Evolutionary conservation across 371 early-diverging fungal species (phyloP), one percentile per base, ranked within the genome.

Genomic region (Mortierella sp.): DNA sequence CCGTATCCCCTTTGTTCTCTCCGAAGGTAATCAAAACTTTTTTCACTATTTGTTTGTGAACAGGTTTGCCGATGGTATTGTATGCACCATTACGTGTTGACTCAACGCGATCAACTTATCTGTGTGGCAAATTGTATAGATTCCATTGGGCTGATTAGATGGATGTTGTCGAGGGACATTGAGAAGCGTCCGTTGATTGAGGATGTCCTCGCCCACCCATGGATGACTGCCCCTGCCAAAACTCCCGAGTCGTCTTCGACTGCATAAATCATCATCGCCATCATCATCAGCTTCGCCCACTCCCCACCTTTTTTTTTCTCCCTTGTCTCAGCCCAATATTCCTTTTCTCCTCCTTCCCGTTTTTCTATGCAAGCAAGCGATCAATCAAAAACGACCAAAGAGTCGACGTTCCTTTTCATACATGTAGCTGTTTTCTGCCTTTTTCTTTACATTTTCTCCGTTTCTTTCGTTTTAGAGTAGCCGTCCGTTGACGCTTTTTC

Each of bases 1-100:
- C 39, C 87, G 92, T 64, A 85, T 92, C 10, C 94, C 94, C 1
- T 92, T 89, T 83, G 88, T 91, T 11, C 75, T 93, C 44, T 91
- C 92, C 1, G 87, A 90, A 85, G 92, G 93, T 92, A 86, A 77
- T 24, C 4, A 41, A 11, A 4, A 16, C 47, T 13, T 47, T 58
- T 22, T 8, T 24, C 7, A 16, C 11, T 71, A n/a, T 58, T n/a
- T 37, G 24, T 47, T 14, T 39, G 37, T 19, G 7, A 8, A 9
- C 13, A 48, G 4, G 16, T 11, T 22, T 29, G n/a, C n/a, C n/a
- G n/a, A n/a, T n/a, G n/a, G n/a, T n/a, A n/a, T n/a, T n/a, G n/a
- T n/a, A n/a, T n/a, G n/a, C n/a, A n/a, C n/a, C n/a, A n/a, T n/a
- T n/a, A 2, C 7, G 10, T 3, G 26, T 13, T 39, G 37, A 63